A percentile compares a stretch with the other conserved stretches of the same genome.
Evolutionary conservation across 139 green algal species (phyloP).

Genomic region (Chlorella sp.): DNA sequence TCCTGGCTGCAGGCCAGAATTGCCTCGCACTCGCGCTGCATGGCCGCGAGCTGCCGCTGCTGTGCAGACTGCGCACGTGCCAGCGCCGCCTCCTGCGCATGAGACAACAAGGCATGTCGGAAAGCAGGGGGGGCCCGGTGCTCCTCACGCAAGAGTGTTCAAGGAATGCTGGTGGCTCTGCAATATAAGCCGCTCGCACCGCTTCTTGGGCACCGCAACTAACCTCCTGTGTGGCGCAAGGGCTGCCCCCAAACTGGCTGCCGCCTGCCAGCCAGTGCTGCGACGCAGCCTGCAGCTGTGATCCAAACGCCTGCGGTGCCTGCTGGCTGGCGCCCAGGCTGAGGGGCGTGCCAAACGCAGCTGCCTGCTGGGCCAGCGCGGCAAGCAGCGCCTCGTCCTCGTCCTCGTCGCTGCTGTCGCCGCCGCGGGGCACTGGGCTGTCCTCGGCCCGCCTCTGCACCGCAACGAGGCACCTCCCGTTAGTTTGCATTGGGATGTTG

Average conservation of each 20-base stretch:
- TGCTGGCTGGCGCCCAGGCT: slow-evolving; percentile 25
- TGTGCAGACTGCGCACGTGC: background rate
- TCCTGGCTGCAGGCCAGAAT: slow-evolving; percentile 34
- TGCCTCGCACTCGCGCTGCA: slow-evolving; percentile 33
- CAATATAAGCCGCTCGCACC: background rate
- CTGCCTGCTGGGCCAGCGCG: slow-evolving; percentile 43
- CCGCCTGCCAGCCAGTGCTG: background rate
- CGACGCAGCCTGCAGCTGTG: background rate
- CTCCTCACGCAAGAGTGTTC: no score
- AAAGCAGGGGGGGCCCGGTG: background rate
- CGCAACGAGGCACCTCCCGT: no score
- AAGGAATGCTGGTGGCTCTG: background rate
- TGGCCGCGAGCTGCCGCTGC: background rate
- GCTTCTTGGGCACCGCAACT: background rate
- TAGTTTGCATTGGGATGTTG: no score
- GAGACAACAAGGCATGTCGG: background rate
- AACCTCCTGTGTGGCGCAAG: background rate
- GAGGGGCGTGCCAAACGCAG: slow-evolving; percentile 25
- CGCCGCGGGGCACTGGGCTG: slow-evolving; percentile 1
- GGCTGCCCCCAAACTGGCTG: slow-evolving; percentile 1
- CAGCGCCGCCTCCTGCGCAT: slow-evolving; percentile 8
- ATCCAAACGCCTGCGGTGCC: background rate
- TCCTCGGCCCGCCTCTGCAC: slow-evolving; percentile 9
- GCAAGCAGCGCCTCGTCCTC: slow-evolving; percentile 45
- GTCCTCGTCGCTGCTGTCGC: slow-evolving; percentile 25